phyloP scores from a whole-genome alignment of 2,329 filamentous ascomycete genomes.

The Phaeosphaeriaceae sp. region DNA sequence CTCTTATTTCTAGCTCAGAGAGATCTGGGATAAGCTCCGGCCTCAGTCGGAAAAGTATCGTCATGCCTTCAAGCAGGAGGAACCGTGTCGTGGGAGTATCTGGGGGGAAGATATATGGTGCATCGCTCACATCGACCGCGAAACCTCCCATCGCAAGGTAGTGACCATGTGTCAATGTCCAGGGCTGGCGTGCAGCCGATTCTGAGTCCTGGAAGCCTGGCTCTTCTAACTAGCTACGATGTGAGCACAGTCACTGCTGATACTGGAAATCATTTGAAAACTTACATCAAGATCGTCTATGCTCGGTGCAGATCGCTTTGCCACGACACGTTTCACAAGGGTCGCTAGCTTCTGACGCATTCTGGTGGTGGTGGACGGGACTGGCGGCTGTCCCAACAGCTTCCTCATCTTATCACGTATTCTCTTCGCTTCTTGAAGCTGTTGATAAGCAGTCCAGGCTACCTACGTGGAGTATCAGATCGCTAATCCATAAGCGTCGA shows the following conservation, averaged over 20 bases:
- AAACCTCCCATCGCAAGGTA: slow-evolving; percentile 18
- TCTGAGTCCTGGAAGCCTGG: not conserved
- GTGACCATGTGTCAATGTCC: slow-evolving; percentile 12
- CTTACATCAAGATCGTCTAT: not conserved
- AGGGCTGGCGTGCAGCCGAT: not conserved
- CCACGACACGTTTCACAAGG: not conserved
- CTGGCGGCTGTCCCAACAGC: not conserved
- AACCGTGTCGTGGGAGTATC: not conserved
- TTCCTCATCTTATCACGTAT: not conserved
- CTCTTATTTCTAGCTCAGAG: slow-evolving; percentile 8
- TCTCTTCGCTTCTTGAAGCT: not conserved
- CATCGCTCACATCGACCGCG: slow-evolving; percentile 2
- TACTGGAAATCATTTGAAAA: not conserved
- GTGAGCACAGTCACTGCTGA: not conserved
- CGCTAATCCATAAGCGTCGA: not conserved
- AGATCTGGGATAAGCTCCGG: slow-evolving; percentile 6
- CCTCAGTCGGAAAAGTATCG: not conserved
- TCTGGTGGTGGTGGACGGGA: not conserved
- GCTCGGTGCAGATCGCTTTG: not conserved
- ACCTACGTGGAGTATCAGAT: not conserved
- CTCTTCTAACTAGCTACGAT: not conserved
- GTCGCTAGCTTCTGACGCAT: not conserved
- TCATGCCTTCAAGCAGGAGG: not conserved
- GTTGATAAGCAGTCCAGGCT: not conserved
- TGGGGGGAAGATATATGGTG: not conserved